Base-by-base conservation (phyloP, 2,329 filamentous ascomycete species). In the Colletotrichum trifolii region DNA sequence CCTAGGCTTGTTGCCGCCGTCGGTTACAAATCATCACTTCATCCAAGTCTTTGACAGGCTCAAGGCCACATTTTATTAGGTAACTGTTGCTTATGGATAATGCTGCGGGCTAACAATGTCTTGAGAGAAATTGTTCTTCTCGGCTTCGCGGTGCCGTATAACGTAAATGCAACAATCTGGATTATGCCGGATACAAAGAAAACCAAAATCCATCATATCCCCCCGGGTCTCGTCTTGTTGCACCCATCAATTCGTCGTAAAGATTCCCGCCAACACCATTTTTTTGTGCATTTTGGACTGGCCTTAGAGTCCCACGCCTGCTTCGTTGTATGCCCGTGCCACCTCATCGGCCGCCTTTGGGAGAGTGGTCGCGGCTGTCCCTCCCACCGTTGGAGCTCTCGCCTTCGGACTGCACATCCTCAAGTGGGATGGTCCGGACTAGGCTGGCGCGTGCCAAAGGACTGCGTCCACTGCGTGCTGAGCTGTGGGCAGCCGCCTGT, bases 361-460 rank as follows among this genome's bases (percentile, higher is more conserved):
- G 60, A 6, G 54, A 66, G 25, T 55, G 43, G 13, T 64, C 60
- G 8, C 64, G 64, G 38, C 60, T 66, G 33, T 42, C 49, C 9
- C 45, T 52, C 25, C 54, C 54, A 49, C 60, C 52, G 43, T 15
- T 59, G 8, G 70, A 72, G 12, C 66, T 71, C 8, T 73, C 73
- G 39, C 73, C 72, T 49, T 77, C 73, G 11, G 58, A 48, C 59
- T 75, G 75, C 0, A 75, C 73, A 13, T 71, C 71, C n/a, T 77
- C 76, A 13, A 67, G 68, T 2, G 70, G 68, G 12, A 72, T 68
- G 1, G 72, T 70, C 17, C 72, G 71, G 52, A 76, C 69, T 68
- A 75, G 77, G 64, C 77, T 78, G 13, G 71, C 68, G 25, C 75
- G 71, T 2, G 77, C 76, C 5, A 82, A 71, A 5, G 79, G 79